Evolutionary conservation across 331 rosid species (phyloP).

Genomic region (Malus hybrid): DNA sequence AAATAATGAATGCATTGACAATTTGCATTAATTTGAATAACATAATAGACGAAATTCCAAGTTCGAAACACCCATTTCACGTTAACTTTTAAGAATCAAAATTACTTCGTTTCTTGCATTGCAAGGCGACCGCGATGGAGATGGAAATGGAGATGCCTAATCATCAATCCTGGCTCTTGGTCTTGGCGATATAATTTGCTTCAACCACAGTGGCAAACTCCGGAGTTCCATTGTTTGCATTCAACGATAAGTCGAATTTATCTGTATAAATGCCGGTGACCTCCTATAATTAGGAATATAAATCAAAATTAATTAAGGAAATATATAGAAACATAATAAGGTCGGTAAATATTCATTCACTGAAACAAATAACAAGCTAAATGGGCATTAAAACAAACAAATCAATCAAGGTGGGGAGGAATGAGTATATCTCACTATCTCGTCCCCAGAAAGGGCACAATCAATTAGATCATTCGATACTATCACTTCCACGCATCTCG

Average conservation of each 20-base stretch:
- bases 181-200: slow-evolving; percentile 81
- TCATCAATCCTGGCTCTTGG: no score
- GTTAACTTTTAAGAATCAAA: no score
- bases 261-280: slow-evolving; percentile 88
- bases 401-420: not conserved
- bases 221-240: slow-evolving; percentile 92
- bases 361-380: not conserved
- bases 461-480: slow-evolving; percentile 86
- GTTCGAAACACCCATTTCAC: no score
- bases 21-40: no score
- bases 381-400: not conserved
- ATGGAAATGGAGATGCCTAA: no score
- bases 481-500: slow-evolving; percentile 92
- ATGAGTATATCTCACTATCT: slow-evolving; percentile 47
- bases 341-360: slow-evolving; percentile 12
- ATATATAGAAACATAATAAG: not conserved
- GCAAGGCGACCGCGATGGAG: no score
- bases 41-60: no score
- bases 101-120: no score
- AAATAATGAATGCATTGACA: no score
- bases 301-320: not conserved
- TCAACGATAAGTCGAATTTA: slow-evolving; percentile 81
- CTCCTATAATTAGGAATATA: slow-evolving; percentile 43
- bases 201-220: slow-evolving; percentile 95
- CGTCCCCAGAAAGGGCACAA: slow-evolving; percentile 97